Conservation (phyloP, 257 asterid species). For the Echites panduratus region DNA sequence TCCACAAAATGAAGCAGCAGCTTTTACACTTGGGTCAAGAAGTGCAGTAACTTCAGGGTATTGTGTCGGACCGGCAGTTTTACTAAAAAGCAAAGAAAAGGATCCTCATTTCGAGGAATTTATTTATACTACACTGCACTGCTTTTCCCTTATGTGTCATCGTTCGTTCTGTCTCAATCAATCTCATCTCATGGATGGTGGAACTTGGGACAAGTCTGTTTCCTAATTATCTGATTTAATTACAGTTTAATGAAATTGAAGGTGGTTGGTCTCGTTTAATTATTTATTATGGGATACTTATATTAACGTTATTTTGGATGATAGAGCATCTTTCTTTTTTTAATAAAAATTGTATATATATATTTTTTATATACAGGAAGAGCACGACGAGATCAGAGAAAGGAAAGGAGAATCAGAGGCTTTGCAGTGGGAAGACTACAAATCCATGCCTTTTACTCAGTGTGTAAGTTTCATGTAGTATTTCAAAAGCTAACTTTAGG, state of each 20-base stretch:
- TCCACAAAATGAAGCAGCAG: not conserved
- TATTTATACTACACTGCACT: not conserved
- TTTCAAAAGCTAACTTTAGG: too few species aligned
- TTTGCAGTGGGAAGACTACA: constrained; percentile 86
- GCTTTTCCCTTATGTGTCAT: too few species aligned
- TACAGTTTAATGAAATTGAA: too few species aligned
- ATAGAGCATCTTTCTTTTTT: not conserved
- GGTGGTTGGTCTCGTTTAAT: too few species aligned
- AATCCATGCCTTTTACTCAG: constrained; percentile 92
- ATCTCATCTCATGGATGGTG: too few species aligned
- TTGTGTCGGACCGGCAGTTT: not conserved
- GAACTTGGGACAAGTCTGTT: too few species aligned
- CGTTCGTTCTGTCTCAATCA: too few species aligned
- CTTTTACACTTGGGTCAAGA: not conserved
- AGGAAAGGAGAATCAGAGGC: constrained; percentile 45
- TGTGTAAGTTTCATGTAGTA: constrained; percentile 50
- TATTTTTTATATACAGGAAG: constrained; percentile 47
- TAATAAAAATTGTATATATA: not conserved
- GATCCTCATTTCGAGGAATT: constrained; percentile 16
- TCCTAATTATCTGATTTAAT: too few species aligned
- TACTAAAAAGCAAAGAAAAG: not conserved
- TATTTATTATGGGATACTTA: too few species aligned
- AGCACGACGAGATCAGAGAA: constrained; percentile 73
- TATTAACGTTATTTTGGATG: not conserved
- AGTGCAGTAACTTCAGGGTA: not conserved